Conservation (phyloP, 345 rosid species). For the Rhodamnia rubescens region DNA sequence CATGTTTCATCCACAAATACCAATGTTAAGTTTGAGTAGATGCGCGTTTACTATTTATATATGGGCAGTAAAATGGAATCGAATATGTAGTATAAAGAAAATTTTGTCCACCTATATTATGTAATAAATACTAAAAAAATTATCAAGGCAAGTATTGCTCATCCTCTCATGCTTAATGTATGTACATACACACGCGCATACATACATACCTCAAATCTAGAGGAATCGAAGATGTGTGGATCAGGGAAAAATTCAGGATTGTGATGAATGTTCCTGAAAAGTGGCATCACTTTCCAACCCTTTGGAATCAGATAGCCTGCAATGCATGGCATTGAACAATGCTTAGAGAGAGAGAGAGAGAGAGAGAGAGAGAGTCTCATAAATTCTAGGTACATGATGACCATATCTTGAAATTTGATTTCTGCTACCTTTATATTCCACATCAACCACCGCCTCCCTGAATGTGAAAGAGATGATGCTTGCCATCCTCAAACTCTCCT, state of each 20-base stretch:
- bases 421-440: slow-evolving; percentile 62
- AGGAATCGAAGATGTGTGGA: slow-evolving; percentile 71
- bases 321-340: not conserved
- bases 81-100: not conserved
- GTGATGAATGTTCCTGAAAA: slow-evolving; percentile 93
- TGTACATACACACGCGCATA: not conserved
- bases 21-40: not conserved
- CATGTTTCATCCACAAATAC: not conserved
- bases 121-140: not conserved
- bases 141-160: not conserved
- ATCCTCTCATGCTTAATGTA: not conserved
- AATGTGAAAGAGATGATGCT: slow-evolving; percentile 88
- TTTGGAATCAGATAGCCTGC: slow-evolving; percentile 83
- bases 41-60: not conserved
- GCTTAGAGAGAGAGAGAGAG: not conserved
- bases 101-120: not conserved
- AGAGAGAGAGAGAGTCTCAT: not conserved
- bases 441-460: slow-evolving; percentile 84
- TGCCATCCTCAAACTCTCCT: slow-evolving; percentile 83
- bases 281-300: slow-evolving; percentile 99
- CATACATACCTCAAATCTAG: slow-evolving; percentile 65
- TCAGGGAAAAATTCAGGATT: slow-evolving; percentile 60
- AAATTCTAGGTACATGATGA: not conserved
- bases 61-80: not conserved
- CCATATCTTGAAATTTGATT: not conserved